phyloP scores from a whole-genome alignment of 108 stramenopile genomes.

The Fistulifera pelliculosa region DNA sequence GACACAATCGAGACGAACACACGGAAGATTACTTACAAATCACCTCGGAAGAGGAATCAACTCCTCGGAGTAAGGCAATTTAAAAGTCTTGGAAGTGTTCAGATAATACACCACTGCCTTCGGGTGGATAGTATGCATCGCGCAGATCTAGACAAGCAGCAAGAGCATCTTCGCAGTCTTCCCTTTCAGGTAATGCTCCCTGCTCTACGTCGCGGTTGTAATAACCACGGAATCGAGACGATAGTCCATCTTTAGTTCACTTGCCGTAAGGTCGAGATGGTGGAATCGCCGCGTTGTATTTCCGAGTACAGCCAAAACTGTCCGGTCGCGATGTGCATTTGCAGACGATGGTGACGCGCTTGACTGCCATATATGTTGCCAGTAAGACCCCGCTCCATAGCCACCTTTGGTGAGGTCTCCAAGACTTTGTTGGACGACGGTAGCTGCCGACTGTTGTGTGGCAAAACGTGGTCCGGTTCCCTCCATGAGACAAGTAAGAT shows the following conservation, averaged over 20 bases:
- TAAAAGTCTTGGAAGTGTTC: neutral
- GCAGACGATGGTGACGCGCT: neutral
- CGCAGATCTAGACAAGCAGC: conserved; percentile 48
- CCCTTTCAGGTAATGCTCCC: conserved; percentile 58
- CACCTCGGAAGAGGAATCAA: neutral
- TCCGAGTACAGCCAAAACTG: conserved; percentile 47
- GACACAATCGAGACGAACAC: neutral
- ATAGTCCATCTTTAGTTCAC: conserved; percentile 41
- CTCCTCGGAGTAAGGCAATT: neutral
- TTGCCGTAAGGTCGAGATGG: conserved; percentile 29
- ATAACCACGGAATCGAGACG: conserved; percentile 37
- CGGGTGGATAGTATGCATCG: conserved; percentile 62
- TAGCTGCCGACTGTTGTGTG: conserved; percentile 51
- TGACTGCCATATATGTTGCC: conserved; percentile 27
- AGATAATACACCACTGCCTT: conserved; percentile 35
- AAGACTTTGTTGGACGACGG: conserved; percentile 43
- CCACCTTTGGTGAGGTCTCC: conserved; percentile 27
- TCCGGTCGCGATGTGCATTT: conserved; percentile 6
- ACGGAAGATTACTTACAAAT: neutral
- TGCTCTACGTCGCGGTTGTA: conserved; percentile 52
- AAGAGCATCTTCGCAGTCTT: conserved; percentile 68
- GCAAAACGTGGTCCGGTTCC: conserved; percentile 62
- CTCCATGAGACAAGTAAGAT: conserved; percentile 47
- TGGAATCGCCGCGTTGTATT: conserved; percentile 54
- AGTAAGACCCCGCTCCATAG: conserved; percentile 56